Evolutionary conservation across 1,139 yeast genomes (phyloP).

Genomic region (Zygosaccharomyces pseudobailii): DNA sequence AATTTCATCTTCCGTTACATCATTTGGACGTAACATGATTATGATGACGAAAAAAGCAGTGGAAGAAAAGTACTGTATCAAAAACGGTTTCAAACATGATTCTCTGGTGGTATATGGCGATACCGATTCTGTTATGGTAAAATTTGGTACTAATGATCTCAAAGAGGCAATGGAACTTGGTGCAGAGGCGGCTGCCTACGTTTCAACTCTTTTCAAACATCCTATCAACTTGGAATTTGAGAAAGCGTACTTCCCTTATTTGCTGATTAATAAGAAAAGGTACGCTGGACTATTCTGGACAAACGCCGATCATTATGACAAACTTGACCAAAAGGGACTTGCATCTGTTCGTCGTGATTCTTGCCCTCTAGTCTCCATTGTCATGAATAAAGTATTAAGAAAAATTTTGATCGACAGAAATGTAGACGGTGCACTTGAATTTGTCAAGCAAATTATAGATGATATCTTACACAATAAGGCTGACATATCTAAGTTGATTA

Average conservation of each 20-base stretch:
- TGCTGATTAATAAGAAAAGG: slow-evolving; percentile 89
- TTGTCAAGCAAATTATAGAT: slow-evolving; percentile 82
- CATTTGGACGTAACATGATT: slow-evolving; percentile 97
- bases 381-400: slow-evolving; percentile 85
- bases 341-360: slow-evolving; percentile 98
- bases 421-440: slow-evolving; percentile 80
- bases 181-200: slow-evolving; percentile 87
- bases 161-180: slow-evolving; percentile 87
- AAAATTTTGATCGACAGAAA: slow-evolving; percentile 83
- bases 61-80: slow-evolving; percentile 67
- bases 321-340: slow-evolving; percentile 97
- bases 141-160: slow-evolving; percentile 80
- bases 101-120: slow-evolving; percentile 96
- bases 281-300: slow-evolving; percentile 99
- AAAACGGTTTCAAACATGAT: slow-evolving; percentile 77
- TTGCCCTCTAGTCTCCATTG: slow-evolving; percentile 89
- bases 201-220: slow-evolving; percentile 67
- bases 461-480: slow-evolving; percentile 86
- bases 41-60: slow-evolving; percentile 86
- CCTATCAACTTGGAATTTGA: slow-evolving; percentile 97
- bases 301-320: slow-evolving; percentile 79
- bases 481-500: slow-evolving; percentile 89
- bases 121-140: slow-evolving; percentile 99
- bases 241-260: slow-evolving; percentile 91
- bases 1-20: slow-evolving; percentile 90